Evolutionary conservation across 1,139 yeast genomes (phyloP).

Genomic region (Zygoascus hellenicus): DNA sequence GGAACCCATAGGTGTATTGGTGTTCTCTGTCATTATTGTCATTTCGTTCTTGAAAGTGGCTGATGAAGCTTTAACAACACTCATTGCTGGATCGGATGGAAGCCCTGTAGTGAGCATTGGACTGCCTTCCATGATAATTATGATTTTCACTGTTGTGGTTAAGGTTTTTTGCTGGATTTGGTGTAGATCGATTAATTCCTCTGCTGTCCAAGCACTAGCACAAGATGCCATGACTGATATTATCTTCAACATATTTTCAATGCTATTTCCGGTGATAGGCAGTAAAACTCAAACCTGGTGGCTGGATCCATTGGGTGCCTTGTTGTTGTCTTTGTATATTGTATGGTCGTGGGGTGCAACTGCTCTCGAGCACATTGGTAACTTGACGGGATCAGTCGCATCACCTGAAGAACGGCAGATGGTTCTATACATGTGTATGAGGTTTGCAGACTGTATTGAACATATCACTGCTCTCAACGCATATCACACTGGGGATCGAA

Average conservation of each 20-base stretch:
- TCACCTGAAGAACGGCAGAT: conserved; percentile 58
- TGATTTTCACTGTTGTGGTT: conserved; percentile 55
- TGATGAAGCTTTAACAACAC: conserved; percentile 46
- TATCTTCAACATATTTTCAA: conserved; percentile 62
- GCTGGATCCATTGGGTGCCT: conserved; percentile 72
- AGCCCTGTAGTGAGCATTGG: conserved; percentile 46
- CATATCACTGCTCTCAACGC: conserved; percentile 64
- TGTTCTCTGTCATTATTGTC: conserved; percentile 65
- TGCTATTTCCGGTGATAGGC: conserved; percentile 64
- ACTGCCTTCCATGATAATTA: conserved; percentile 50
- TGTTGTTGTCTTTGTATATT: conserved; percentile 55
- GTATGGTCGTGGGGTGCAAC: conserved; percentile 54
- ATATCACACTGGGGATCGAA: conserved; percentile 72
- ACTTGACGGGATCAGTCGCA: conserved; percentile 71
- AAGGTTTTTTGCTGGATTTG: conserved; percentile 60
- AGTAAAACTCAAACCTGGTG: conserved; percentile 52
- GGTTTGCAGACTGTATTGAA: conserved; percentile 64
- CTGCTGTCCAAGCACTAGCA: conserved; percentile 71
- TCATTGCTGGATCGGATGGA: conserved; percentile 22
- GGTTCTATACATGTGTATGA: conserved; percentile 56
- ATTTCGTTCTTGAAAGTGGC: conserved; percentile 71
- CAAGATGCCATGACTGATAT: conserved; percentile 80
- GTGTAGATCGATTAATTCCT: conserved; percentile 58
- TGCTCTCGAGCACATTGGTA: conserved; percentile 66
- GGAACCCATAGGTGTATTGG: conserved; percentile 74